Evolutionary conservation across 768 basidiomycete species (phyloP), one percentile per base, ranked within the genome.

Genomic region (Termitomyces sp.): DNA sequence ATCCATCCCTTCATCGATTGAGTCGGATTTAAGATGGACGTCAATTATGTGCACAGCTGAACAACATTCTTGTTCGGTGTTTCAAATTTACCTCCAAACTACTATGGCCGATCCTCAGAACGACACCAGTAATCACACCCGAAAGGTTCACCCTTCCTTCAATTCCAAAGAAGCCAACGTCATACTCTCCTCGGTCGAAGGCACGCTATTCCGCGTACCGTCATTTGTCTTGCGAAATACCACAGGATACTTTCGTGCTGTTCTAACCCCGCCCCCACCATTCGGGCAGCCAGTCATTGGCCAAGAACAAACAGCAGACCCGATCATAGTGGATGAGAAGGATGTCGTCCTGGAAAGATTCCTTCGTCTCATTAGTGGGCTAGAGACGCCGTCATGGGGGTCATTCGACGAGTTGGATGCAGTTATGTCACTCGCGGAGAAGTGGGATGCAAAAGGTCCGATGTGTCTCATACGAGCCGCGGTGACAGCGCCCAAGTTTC

Each of bases 401-500:
- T 74, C 75, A 0, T 74, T 77, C 57, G 75, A 77, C 58, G 71
- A 78, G 55, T 59, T 76, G 18, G 74, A 76, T 49, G 65, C 66
- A n/a, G 71, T 75, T 4, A 65, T 78, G 1, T 58, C 70, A 15
- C 76, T 79, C 13, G 77, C 77, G 7, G 76, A 80, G 61, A 74
- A 75, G 58, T 81, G 79, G 74, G 76, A 80, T 41, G 70, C 79
- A 20, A 73, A 74, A 6, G 78, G 78, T 8, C 77, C 78, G 2
- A 63, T 79, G 6, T 77, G 77, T 33, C 58, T 76, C 59, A 67
- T 81, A 16, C 78, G 81, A 4, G 65, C 74, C 7, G 72, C 73
- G 12, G 71, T 79, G 53, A 75, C 74, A 7, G 69, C 78, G 1
- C 76, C 78, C 6, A 57, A 72, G 12, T 78, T 81, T 61, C 73